Conservation (phyloP, 2,329 filamentous ascomycete species). For the Scortechinia acanthostroma region DNA sequence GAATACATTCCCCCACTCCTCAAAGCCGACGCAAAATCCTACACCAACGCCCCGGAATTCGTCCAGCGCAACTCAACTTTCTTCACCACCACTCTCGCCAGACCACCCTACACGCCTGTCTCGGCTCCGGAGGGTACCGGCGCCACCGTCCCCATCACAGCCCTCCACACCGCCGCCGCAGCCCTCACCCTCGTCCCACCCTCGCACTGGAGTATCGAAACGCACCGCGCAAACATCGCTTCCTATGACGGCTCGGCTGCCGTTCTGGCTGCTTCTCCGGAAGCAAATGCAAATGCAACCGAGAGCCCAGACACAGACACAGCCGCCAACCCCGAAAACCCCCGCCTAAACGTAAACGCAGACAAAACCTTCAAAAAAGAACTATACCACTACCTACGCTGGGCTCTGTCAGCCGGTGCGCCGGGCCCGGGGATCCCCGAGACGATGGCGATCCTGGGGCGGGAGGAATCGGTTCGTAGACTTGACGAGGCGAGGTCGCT, state of each 20-base stretch:
- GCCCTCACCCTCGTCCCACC: constrained; percentile 29
- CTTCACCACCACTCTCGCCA: neutral
- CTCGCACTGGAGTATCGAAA: constrained; percentile 25
- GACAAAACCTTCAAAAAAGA: constrained; percentile 2
- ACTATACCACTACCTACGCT: neutral
- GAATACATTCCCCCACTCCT: neutral
- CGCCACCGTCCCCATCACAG: constrained; percentile 16
- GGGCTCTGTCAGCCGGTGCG: neutral
- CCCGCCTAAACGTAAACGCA: neutral
- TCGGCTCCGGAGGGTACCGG: neutral
- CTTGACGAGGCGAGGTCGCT: neutral
- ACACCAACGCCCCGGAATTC: neutral
- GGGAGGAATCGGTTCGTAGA: neutral
- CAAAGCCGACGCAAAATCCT: neutral
- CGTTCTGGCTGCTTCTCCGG: too few relatives aligned
- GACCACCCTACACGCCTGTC: neutral
- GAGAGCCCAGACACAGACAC: too few relatives aligned
- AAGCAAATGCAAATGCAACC: too few relatives aligned
- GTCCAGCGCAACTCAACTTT: constrained; percentile 1
- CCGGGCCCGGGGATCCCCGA: neutral
- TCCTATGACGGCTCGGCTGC: neutral
- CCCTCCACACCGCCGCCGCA: constrained; percentile 31
- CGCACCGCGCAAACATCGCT: constrained; percentile 26
- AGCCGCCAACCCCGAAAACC: neutral
- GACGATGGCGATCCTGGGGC: neutral